Evolutionary conservation across 176 grass and related monocot genomes (phyloP).

Genomic region (Oropetium thomaeum): DNA sequence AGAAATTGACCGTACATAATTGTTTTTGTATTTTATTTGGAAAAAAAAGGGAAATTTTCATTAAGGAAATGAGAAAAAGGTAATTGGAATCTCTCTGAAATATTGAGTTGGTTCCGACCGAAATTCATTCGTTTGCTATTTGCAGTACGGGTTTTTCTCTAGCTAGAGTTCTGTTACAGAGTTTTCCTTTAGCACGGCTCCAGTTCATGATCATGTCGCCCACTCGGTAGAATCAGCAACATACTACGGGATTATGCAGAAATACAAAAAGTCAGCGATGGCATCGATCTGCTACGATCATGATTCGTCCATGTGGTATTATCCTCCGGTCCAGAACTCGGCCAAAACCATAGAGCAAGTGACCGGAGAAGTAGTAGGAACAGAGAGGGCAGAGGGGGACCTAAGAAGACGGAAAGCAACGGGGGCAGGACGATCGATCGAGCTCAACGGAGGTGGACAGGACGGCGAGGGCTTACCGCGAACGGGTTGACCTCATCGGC

Average conservation of each 20-base stretch:
- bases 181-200: background rate
- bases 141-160: background rate
- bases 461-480: slow-evolving; percentile 34
- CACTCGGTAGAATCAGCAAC: background rate
- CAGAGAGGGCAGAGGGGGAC: background rate
- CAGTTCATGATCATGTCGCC: background rate
- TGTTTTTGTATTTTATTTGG: no score
- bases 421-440: no score
- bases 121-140: background rate
- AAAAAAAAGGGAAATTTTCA: no score
- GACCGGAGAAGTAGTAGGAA: no score
- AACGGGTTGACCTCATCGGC: slow-evolving; percentile 56
- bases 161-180: no score
- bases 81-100: no score
- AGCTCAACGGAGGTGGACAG: no score
- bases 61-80: no score
- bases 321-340: background rate
- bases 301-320: no score
- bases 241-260: background rate
- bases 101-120: background rate
- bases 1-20: background rate
- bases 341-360: no score
- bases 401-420: no score
- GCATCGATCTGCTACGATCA: background rate
- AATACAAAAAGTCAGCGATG: background rate